These are phyloP conservation scores for Knoxia roxburghii DNA, from an alignment of 257 asterid species.

Conservation along the genomic window DNA sequence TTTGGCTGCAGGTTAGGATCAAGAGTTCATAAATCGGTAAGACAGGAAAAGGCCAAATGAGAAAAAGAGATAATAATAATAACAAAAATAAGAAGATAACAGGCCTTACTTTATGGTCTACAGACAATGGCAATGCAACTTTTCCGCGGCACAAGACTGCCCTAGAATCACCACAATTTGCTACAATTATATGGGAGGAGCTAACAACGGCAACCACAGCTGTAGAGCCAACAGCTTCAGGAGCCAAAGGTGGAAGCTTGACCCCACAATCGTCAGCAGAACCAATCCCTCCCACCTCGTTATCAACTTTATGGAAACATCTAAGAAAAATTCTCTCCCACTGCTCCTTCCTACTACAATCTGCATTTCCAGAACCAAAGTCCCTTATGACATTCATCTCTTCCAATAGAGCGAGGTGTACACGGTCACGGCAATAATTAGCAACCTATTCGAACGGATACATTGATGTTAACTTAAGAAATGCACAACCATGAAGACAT, in stretches of 20 bases:
- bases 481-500: background rate
- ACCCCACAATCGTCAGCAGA: constrained; percentile 18
- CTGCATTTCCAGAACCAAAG: constrained; percentile 21
- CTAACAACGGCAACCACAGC: constrained; percentile 77
- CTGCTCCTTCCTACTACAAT: constrained; percentile 37
- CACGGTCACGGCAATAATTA: constrained; percentile 58
- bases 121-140: constrained; percentile 53
- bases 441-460: constrained; percentile 49
- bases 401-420: constrained; percentile 62
- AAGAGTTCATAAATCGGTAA: background rate
- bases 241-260: constrained; percentile 44
- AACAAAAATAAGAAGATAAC: background rate
- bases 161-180: constrained; percentile 93
- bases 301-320: constrained; percentile 69
- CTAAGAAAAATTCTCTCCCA: constrained; percentile 57
- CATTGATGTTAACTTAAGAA: background rate
- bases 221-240: constrained; percentile 88
- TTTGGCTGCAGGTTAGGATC: constrained; percentile 42
- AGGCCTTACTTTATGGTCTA: constrained; percentile 68
- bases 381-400: constrained; percentile 44
- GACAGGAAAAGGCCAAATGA: background rate
- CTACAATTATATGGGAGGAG: constrained; percentile 67
- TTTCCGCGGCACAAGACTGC: constrained; percentile 74
- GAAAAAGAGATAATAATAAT: background rate
- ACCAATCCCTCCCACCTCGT: constrained; percentile 64